Base-by-base conservation (phyloP, 768 basidiomycete species). In the Terana coerulea region DNA sequence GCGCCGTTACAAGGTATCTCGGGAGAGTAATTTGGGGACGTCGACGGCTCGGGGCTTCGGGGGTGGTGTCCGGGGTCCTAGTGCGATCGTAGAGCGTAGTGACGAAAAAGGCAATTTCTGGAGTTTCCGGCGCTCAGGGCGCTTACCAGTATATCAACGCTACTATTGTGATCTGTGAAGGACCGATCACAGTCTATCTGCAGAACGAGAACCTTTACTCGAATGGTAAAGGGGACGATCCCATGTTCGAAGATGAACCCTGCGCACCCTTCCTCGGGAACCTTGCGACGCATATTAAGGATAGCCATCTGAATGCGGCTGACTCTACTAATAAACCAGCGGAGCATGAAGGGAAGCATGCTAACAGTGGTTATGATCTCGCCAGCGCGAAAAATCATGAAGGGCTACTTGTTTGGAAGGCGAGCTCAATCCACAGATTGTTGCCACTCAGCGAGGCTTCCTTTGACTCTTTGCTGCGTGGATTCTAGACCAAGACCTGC, bases 381-480 rank as follows among this genome's bases (percentile, higher is more conserved):
- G 30, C 29, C 7, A 62, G 59, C 17, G 61, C 56, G n/a, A 0
- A 53, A 63, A 9, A 35, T 72, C 10, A 68, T 69, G 67, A 62
- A 49, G 33, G 57, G 50, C 3, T 70, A 47, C 43, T 52, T 72
- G n/a, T n/a, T 60, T 59, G 49, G 61, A 68, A n/a, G 68, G 71
- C 1, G 59, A 66, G 47, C 59, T 71, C 3, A 67, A 71, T 53
- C 71, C 67, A 0, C 51, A 49, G n/a, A 39, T 62, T 2, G 55
- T 55, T 19, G 34, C 57, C 1, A 65, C 62, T 2, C 52, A 67
- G 15, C 54, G 50, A 29, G 68, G 68, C 1, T 72, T 49, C 34
- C 54, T 2, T 52, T 51, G n/a, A 3, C 5, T 15, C 25, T 53
- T 47, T 17, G 34, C 51, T 15, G 44, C 35, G n/a, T 66, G 64